Base-by-base conservation (phyloP, 1,284 basidiomycete genomes). In the Acaromyces ingoldii region DNA sequence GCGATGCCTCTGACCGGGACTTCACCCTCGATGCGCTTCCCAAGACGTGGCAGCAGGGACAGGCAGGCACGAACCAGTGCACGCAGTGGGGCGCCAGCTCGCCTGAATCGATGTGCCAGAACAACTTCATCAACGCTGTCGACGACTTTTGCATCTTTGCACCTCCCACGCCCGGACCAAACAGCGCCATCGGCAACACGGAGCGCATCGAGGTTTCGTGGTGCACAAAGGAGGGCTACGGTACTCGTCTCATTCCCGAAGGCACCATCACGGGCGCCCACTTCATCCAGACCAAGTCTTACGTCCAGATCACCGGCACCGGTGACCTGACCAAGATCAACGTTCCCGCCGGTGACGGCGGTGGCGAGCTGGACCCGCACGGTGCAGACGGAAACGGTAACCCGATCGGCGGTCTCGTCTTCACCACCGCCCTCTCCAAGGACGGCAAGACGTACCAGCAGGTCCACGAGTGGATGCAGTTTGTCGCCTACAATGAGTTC, bases 201-300 rank as follows among this genome's bases (percentile, higher is more conserved):
- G 70, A 85, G 81, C 81, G 81, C 46, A 79, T 83, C 51, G 81
- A 83, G 64, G 84, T 87, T 43, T 77, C 85, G 28, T 88, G 83
- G 83, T 88, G 86, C 69, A 78, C 78, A 29, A 81, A 84, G 78
- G 79, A 58, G 9, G 62, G 62, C 31, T 54, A 57, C 46, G 45
- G 53, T 13, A 82, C 84, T 10, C 82, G 84, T 42, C 72, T 87
- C 57, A 87, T 89, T 59, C 88, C 87, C 15, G 80, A 83, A 51
- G 87, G 85, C 25, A 77, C 85, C 13, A 82, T 89, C 70, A 79
- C 77, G 11, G 83, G 83, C n/a, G 86, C 83, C 24, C 85, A 86
- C 70, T 83, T 82, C 58, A 78, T 82, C 48, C 77, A 81, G 65
- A 80, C 79, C 24, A 77, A 77, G 5, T 71, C 78, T 24, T 82